Evolutionary conservation across 345 rosid species (phyloP), one percentile per base, ranked within the genome.

Genomic region (Chamaenerion angustifolium): DNA sequence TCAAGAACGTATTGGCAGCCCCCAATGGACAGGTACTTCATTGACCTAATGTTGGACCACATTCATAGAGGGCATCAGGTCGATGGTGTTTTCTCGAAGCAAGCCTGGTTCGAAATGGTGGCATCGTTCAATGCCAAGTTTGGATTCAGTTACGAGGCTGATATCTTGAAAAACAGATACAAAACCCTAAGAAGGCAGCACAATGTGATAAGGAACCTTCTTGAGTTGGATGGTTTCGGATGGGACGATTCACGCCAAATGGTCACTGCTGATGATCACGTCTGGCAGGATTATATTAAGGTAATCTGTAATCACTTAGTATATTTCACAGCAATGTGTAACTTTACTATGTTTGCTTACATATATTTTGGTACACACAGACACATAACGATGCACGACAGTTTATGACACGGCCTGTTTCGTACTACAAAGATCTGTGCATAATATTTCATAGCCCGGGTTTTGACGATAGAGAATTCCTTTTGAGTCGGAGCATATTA

Each of bases 231-330:
- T 60, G 95, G 88, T 16, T 88, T 88, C 58, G 45, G 64, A 48
- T 88, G 97, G 97, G 81, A 88, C 65, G 83, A 82, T 67, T 67
- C 77, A 43, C 86, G 86, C 35, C 84, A 82, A 69, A 82, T 80
- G 97, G 82, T 82, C 64, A 75, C 76, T 35, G 95, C 95, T 27
- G 85, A 88, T 67, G 88, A 84, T 71, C 65, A 49, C 58, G 81
- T 80, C 13, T 88, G 97, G 97, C 97, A 85, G 67, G 87, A 75
- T 40, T 75, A 80, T 62, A 81, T 85, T 52, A 80, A 85, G 93
- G 97, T 84, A 55, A 60, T 41, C 6, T 10, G 37, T 4, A 31
- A 31, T 21, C 25, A 21, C 25, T 21, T 21, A 21, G 4, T 21
- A 21, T 21, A 21, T 4, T 21, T 2, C 25, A 2, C 25, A 21